Evolutionary conservation across 2,329 filamentous ascomycete genomes (phyloP).

Genomic region (Cytospora piceicola): DNA sequence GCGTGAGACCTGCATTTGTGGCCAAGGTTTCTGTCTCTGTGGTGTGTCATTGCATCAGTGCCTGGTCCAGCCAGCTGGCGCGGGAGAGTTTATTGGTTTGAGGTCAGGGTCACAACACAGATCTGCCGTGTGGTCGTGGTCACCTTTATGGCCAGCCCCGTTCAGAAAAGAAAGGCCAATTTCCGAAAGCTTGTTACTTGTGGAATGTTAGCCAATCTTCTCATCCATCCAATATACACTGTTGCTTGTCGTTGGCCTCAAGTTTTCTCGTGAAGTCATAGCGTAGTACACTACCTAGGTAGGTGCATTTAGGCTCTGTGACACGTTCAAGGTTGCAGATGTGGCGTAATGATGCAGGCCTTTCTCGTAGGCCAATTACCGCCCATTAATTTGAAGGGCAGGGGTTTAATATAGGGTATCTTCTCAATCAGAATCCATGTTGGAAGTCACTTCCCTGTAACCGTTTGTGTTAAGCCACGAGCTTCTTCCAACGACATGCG

Average conservation of each 20-base stretch:
- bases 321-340: background rate
- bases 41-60: conserved; percentile 13
- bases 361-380: background rate
- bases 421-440: conserved; percentile 10
- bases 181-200: conserved; percentile 5
- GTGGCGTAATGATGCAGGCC: background rate
- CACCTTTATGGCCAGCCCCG: conserved; percentile 3
- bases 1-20: conserved; percentile 13
- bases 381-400: background rate
- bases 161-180: background rate
- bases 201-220: background rate
- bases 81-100: conserved; percentile 6
- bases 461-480: conserved; percentile 9
- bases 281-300: too few species aligned
- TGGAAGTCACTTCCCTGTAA: background rate
- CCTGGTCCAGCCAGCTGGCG: conserved; percentile 16
- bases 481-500: conserved; percentile 20
- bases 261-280: background rate
- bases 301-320: background rate
- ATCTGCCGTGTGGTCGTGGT: conserved; percentile 16
- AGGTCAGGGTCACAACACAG: background rate
- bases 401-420: background rate
- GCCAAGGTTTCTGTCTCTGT: conserved; percentile 9
- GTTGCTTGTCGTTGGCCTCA: background rate
- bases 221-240: background rate